Conservation (phyloP, 306 rosid species). For the Medicago ruthenica region DNA sequence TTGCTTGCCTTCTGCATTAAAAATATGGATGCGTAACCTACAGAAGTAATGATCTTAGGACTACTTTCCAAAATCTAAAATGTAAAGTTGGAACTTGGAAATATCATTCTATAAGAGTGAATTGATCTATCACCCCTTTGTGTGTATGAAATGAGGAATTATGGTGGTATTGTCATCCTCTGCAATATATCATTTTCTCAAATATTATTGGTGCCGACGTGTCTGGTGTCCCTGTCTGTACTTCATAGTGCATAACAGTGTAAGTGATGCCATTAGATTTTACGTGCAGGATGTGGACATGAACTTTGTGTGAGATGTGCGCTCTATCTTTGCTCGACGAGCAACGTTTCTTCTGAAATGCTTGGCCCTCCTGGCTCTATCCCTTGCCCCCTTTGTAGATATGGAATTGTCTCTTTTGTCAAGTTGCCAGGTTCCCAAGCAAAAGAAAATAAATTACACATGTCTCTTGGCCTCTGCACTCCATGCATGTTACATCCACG, state of each 20-base stretch:
- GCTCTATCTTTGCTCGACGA: conserved; percentile 91
- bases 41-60: background rate
- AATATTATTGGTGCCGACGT: background rate
- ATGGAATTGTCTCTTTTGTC: conserved; percentile 77
- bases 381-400: conserved; percentile 96
- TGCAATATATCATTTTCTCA: background rate
- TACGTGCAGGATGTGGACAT: conserved; percentile 82
- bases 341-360: conserved; percentile 64
- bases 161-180: background rate
- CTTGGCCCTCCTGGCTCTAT: conserved; percentile 80
- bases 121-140: background rate
- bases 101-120: background rate
- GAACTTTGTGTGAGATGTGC: conserved; percentile 92
- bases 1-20: conserved; percentile 10
- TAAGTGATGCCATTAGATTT: conserved; percentile 31
- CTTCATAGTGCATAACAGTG: background rate
- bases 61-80: background rate
- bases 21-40: conserved; percentile 4
- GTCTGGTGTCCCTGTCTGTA: too few relatives aligned
- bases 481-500: conserved; percentile 86
- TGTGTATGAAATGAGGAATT: background rate
- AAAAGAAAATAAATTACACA: conserved; percentile 65
- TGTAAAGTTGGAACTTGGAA: background rate
- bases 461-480: conserved; percentile 81
- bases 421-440: conserved; percentile 76